Evolutionary conservation across 352 stramenopile genomes (phyloP).

Genomic region (Phytopythium helicoides): DNA sequence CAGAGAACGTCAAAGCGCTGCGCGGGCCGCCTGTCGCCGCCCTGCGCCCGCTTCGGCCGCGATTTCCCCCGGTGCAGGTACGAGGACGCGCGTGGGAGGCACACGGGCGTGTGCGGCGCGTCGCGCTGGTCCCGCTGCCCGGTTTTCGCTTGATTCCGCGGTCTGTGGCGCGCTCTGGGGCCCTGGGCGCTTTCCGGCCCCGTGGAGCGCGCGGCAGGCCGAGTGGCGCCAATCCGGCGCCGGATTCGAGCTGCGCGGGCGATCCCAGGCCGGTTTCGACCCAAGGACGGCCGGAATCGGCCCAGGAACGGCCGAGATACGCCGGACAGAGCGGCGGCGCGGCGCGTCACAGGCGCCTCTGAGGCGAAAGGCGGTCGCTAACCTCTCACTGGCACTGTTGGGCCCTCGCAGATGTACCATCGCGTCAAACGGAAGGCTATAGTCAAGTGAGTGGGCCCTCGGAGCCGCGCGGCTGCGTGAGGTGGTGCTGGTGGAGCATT

Average conservation of each 20-base stretch:
- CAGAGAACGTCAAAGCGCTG: constrained; percentile 47
- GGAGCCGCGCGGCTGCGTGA: no score
- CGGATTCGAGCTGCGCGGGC: not conserved
- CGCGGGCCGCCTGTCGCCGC: constrained; percentile 23
- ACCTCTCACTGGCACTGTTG: no score
- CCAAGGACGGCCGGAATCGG: constrained; percentile 9
- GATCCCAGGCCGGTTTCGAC: constrained; percentile 8
- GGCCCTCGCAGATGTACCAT: constrained; percentile 19
- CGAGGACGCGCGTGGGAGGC: constrained; percentile 6
- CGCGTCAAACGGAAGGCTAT: constrained; percentile 11
- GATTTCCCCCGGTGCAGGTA: constrained; percentile 32
- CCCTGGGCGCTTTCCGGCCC: not conserved
- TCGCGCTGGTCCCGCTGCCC: not conserved
- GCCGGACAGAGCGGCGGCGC: not conserved
- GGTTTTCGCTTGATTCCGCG: constrained; percentile 2
- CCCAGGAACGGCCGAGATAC: constrained; percentile 20
- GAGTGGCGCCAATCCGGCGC: not conserved
- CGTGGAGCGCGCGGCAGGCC: constrained; percentile 7
- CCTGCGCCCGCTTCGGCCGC: constrained; percentile 20
- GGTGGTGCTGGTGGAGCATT: no score
- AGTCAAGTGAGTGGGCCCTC: constrained; percentile 19
- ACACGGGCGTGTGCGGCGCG: not conserved
- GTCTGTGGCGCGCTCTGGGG: constrained; percentile 18
- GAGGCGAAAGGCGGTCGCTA: no score
- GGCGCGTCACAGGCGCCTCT: no score